Evolutionary conservation across 768 basidiomycete genomes (phyloP).

Genomic region (Favolaschia claudopus): DNA sequence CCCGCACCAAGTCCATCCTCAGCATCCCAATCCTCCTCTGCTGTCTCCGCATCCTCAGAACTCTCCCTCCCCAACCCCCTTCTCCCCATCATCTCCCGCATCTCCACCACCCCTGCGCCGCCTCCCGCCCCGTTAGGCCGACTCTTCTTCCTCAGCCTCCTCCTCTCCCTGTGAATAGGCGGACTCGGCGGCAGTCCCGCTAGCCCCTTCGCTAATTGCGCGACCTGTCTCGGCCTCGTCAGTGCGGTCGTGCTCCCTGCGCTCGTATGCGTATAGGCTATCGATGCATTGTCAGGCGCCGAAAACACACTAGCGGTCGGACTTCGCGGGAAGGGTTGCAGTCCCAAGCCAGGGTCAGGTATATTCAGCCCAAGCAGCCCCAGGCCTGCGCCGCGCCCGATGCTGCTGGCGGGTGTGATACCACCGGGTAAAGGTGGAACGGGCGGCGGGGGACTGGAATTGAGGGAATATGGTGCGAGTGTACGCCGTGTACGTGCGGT

Average conservation of each 20-base stretch:
- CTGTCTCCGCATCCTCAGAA: slow-evolving; percentile 23
- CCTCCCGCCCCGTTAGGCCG: slow-evolving; percentile 59
- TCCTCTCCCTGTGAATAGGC: slow-evolving; percentile 65
- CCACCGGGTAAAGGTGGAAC: slow-evolving; percentile 52
- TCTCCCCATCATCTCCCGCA: slow-evolving; percentile 20
- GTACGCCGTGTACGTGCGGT: slow-evolving; percentile 59
- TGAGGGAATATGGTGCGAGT: slow-evolving; percentile 37
- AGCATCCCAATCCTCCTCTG: slow-evolving; percentile 40
- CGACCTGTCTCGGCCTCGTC: slow-evolving; percentile 32
- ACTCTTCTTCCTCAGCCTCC: slow-evolving; percentile 81
- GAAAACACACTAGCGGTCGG: slow-evolving; percentile 75
- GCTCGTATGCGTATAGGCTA: slow-evolving; percentile 25
- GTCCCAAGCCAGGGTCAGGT: background rate
- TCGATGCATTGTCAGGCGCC: slow-evolving; percentile 30
- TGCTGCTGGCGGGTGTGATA: slow-evolving; percentile 16
- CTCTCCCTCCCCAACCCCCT: slow-evolving; percentile 10
- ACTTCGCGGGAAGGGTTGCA: slow-evolving; percentile 59
- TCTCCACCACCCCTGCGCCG: slow-evolving; percentile 41
- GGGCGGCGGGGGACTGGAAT: slow-evolving; percentile 43
- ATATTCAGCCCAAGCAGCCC: background rate
- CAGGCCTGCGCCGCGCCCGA: slow-evolving; percentile 21
- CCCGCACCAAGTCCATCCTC: slow-evolving; percentile 25
- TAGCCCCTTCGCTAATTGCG: slow-evolving; percentile 44
- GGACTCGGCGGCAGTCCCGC: slow-evolving; percentile 67
- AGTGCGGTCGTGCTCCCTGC: slow-evolving; percentile 45